Evolutionary conservation across 1,139 yeast genomes (phyloP).

Genomic region (Candida tetrigidarum): DNA sequence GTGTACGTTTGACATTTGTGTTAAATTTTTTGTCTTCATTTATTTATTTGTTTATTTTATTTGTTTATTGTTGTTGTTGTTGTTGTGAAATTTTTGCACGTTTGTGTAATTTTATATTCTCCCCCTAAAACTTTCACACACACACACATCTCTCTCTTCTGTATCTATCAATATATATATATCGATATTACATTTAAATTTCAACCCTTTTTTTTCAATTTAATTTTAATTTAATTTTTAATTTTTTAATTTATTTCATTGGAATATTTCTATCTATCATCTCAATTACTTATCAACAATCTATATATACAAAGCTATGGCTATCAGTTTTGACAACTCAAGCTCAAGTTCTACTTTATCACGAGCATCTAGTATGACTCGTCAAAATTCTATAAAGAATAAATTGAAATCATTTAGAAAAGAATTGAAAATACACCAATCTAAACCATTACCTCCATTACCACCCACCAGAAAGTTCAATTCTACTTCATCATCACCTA

Average conservation of each 20-base stretch:
- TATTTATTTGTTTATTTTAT: not conserved
- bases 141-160: not conserved
- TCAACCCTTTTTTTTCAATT: not conserved
- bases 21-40: not conserved
- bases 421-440: conserved; percentile 7
- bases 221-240: too few species aligned
- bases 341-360: not conserved
- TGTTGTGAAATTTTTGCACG: too few species aligned
- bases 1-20: conserved; percentile 4
- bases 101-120: not conserved
- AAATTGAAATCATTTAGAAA: conserved; percentile 1
- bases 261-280: not conserved
- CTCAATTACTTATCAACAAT: not conserved
- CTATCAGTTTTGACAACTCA: not conserved
- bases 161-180: not conserved
- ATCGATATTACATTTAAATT: not conserved
- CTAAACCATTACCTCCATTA: not conserved
- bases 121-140: not conserved
- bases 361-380: not conserved
- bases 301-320: not conserved
- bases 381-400: conserved; percentile 4
- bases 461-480: conserved; percentile 3
- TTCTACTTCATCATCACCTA: conserved; percentile 1
- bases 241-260: not conserved
- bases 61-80: too few species aligned